Evolutionary conservation across 139 green algal genomes (phyloP), one percentile per base, ranked within the genome.

Genomic region (Chlorella sp.): DNA sequence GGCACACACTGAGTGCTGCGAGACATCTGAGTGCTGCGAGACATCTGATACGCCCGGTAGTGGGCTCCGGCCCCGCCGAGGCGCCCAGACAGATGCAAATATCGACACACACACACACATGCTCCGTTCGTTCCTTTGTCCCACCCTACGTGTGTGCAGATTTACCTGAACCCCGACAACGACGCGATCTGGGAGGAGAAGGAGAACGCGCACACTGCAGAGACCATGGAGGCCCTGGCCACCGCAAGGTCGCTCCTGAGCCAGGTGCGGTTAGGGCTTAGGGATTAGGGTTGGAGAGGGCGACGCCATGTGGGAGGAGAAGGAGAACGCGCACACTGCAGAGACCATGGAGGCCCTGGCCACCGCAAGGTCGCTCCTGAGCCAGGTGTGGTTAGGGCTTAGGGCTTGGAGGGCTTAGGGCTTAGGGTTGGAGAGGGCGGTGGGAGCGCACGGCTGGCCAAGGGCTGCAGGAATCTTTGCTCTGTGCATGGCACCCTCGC

Each of bases 131-230:
- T 17, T 55, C 10, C 42, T 17, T 24, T 24, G 42, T 55, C 10
- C 42, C 42, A 55, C 42, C 17, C 42, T 24, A 10, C 10, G 10
- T 64, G 59, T 10, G 3, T 29, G 35, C 65, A 71, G 65, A 86
- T 95, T 60, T 93, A 92, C 78, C 82, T 95, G 35, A 84, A 92
- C 70, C 87, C 89, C 5, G 86, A 91, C 67, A 89, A 88, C 42
- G 77, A 91, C 31, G 74, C 76, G 49, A 50, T 90, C 34, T 93
- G 89, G 88, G 85, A 86, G 31, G 84, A 90, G 77, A 80, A 84
- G 80, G 80, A 81, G 74, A 80, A 76, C 62, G 69, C 66, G 1
- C 72, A 77, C 27, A 77, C 75, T 27, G 33, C 35, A 3, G 86
- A 91, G 42, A 74, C 69, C 61, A 22, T 67, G 17, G 81, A 89